Base-by-base conservation (phyloP, 768 basidiomycete genomes). In the Pleurotus tuber-regium region DNA sequence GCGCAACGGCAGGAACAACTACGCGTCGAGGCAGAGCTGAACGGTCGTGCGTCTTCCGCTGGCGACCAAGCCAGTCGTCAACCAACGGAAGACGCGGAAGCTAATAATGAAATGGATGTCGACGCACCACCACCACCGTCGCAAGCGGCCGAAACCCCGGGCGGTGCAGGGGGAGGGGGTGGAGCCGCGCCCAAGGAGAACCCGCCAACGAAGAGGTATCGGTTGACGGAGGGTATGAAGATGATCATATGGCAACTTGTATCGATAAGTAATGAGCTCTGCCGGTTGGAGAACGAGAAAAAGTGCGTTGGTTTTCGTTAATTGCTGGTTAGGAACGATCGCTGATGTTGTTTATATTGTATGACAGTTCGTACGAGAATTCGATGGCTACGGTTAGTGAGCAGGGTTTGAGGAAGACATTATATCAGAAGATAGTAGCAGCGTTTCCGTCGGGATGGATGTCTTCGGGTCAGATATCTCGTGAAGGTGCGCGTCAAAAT, bases 381-480 rank as follows among this genome's bases (percentile, higher is more conserved):
- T 81, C 78, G 18, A 82, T 83, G 36, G 74, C 84, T 33, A 79
- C 82, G 61, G 83, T 92, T 4, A 90, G 88, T 59, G 87, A 90
- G 58, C 91, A 93, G 66, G 88, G 87, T 1, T 67, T 84, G 57
- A 73, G 91, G 46, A 95, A 94, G 72, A 70, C 74, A 4, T 66
- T 94, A 6, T 95, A 94, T 69, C 85, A 91, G 64, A 88, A 85
- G 83, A 90, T 93, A 52, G 86, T 92, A 0, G 78, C 76, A n/a
- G 82, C 82, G 1, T 93, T 89, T 66, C 91, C 90, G 0, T 74
- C 84, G 0, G 88, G 88, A 10, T 93, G 91, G 91, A 82, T 92
- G 71, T 83, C 84, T 24, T 89, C 88, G 2, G 87, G 89, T 2
- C 87, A 90, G 65, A 89, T 93, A 54, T 91, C 89, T 28, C 77